These are phyloP conservation scores for Aspergillus neoniger DNA, from an alignment of 2,329 filamentous ascomycete species.

Conservation along the genomic window DNA sequence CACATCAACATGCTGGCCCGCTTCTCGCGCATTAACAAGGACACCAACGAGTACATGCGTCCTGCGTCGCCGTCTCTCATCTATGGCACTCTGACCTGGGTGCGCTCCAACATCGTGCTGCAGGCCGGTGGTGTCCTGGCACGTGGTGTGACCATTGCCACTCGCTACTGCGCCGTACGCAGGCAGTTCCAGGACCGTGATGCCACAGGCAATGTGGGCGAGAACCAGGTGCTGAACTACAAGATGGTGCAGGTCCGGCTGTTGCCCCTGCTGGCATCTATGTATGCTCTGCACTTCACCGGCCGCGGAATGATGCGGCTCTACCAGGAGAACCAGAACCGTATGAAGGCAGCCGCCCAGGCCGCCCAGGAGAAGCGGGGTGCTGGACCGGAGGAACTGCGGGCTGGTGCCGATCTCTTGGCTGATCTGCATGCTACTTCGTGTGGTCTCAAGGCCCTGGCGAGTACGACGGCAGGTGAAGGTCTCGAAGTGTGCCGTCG, in stretches of 20 bases:
- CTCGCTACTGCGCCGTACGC: slow-evolving; percentile 70
- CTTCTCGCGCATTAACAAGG: slow-evolving; percentile 69
- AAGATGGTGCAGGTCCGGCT: slow-evolving; percentile 77
- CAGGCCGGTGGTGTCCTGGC: slow-evolving; percentile 72
- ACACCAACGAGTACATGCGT: slow-evolving; percentile 67
- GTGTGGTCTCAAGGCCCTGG: slow-evolving; percentile 73
- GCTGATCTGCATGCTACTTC: slow-evolving; percentile 77
- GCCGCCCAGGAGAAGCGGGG: slow-evolving; percentile 53
- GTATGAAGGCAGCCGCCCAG: slow-evolving; percentile 56
- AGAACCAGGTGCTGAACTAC: slow-evolving; percentile 78
- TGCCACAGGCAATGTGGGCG: slow-evolving; percentile 59
- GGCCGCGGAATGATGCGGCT: slow-evolving; percentile 74
- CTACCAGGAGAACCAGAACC: slow-evolving; percentile 71
- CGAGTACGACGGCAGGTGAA: slow-evolving; percentile 71
- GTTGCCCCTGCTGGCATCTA: slow-evolving; percentile 70
- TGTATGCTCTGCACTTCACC: slow-evolving; percentile 78
- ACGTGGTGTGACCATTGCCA: slow-evolving; percentile 75
- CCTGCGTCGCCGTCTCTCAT: slow-evolving; percentile 68
- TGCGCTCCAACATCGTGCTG: slow-evolving; percentile 72
- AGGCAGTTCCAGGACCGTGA: slow-evolving; percentile 79
- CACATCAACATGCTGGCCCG: slow-evolving; percentile 72
- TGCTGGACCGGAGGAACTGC: slow-evolving; percentile 68
- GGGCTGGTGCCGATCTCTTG: slow-evolving; percentile 66
- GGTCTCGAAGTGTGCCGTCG: slow-evolving; percentile 74
- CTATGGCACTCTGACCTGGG: slow-evolving; percentile 75